Percentiles rank a stretch among this genome's conserved stretches.
phyloP scores from a whole-genome alignment of 31 red algal species.

The Endocladia muricata region DNA sequence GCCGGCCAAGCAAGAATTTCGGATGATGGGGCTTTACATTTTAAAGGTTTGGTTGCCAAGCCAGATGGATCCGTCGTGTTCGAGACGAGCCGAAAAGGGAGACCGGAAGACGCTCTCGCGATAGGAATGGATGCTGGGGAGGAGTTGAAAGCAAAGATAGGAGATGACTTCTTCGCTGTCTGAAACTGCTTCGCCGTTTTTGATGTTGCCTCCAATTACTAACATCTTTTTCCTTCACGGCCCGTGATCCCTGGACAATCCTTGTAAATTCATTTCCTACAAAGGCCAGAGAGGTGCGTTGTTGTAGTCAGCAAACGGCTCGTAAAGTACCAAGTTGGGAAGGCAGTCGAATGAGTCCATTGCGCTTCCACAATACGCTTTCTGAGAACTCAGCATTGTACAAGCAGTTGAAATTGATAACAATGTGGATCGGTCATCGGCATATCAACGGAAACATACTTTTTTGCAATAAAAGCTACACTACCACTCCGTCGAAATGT shows the following conservation, averaged over 20 bases:
- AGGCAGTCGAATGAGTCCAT: too few species aligned
- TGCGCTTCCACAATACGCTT: too few species aligned
- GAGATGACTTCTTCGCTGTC: conserved; percentile 73
- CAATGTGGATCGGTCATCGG: too few species aligned
- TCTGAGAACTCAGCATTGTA: too few species aligned
- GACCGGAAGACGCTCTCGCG: conserved; percentile 58
- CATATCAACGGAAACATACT: too few species aligned
- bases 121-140: conserved; percentile 85
- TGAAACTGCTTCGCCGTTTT: background rate
- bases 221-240: background rate
- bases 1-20: conserved; percentile 93
- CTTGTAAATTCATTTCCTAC: too few species aligned
- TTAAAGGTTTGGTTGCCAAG: conserved; percentile 91
- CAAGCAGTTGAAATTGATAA: too few species aligned
- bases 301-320: too few species aligned
- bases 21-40: conserved; percentile 61
- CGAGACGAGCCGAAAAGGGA: conserved; percentile 59
- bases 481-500: background rate
- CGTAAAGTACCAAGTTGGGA: too few species aligned
- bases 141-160: conserved; percentile 89
- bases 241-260: too few species aligned
- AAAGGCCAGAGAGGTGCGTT: too few species aligned
- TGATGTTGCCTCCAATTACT: background rate
- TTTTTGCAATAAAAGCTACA: too few species aligned
- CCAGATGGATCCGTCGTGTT: conserved; percentile 88